Percentiles rank a stretch among this genome's conserved stretches.
phyloP scores from a whole-genome alignment of 176 grass and related monocot genomes.

The maize (Zea mays) region Zm-B73-REFERENCE-NAM-5.0 NC_050100.1:66237501-66238000 shows the following conservation, averaged over 20 bases:
- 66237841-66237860: neutral
- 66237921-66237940: no score
- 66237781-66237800: conserved; percentile 20
- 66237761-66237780: neutral
- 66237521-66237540: conserved; percentile 95
- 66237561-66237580: conserved; percentile 96
- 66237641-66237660: conserved; percentile 21
- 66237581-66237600: conserved; percentile 97
- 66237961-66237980: no score
- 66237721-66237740: neutral
- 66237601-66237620: conserved; percentile 36
- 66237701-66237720: neutral
- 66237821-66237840: neutral
- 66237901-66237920: neutral
- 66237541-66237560: conserved; percentile 65
- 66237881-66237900: neutral
- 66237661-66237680: conserved; percentile 10
- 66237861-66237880: neutral
- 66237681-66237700: neutral
- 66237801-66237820: neutral
- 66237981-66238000: no score
- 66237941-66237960: no score
- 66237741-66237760: conserved; percentile 7
- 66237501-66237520: conserved; percentile 98
- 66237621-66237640: conserved; percentile 9